phyloP scores from a whole-genome alignment of 2,329 filamentous ascomycete genomes.

The Xylaria sp. region DNA sequence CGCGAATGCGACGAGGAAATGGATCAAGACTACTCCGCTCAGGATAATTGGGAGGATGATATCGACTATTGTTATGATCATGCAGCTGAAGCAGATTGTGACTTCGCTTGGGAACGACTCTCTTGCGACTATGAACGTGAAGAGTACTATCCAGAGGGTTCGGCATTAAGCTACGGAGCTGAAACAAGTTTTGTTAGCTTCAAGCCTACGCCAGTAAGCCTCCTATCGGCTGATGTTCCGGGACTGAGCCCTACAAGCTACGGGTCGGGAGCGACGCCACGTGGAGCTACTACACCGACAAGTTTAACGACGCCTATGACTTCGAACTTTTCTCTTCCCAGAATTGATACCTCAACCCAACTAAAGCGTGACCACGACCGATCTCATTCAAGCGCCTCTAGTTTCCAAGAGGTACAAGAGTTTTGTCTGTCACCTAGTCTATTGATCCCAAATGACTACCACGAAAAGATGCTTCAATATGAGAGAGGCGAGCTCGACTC shows the following conservation, averaged over 20 bases:
- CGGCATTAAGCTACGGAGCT: conserved; percentile 1
- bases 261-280: conserved; percentile 53
- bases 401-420: conserved; percentile 68
- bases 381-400: conserved; percentile 61
- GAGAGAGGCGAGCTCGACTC: conserved; percentile 46
- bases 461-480: conserved; percentile 62
- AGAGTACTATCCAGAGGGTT: conserved; percentile 40
- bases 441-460: conserved; percentile 70
- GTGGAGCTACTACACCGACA: conserved; percentile 60
- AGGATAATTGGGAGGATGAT: conserved; percentile 73
- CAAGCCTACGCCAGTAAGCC: conserved; percentile 26
- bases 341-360: conserved; percentile 51
- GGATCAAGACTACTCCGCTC: conserved; percentile 45
- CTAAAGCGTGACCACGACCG: conserved; percentile 52
- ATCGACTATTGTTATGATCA: conserved; percentile 79
- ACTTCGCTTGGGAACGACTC: conserved; percentile 72
- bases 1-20: conserved; percentile 43
- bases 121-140: conserved; percentile 61
- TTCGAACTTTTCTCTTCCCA: conserved; percentile 65
- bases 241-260: conserved; percentile 63
- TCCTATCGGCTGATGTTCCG: conserved; percentile 57
- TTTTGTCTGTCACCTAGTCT: conserved; percentile 70
- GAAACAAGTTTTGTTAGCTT: conserved; percentile 34
- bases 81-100: conserved; percentile 73
- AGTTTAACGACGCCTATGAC: conserved; percentile 51